A percentile compares a stretch with the other conserved stretches of the same genome.
These are phyloP conservation scores for Isabelozyma gotoi DNA, from an alignment of 805 yeast species.

Conservation along the genomic window DNA sequence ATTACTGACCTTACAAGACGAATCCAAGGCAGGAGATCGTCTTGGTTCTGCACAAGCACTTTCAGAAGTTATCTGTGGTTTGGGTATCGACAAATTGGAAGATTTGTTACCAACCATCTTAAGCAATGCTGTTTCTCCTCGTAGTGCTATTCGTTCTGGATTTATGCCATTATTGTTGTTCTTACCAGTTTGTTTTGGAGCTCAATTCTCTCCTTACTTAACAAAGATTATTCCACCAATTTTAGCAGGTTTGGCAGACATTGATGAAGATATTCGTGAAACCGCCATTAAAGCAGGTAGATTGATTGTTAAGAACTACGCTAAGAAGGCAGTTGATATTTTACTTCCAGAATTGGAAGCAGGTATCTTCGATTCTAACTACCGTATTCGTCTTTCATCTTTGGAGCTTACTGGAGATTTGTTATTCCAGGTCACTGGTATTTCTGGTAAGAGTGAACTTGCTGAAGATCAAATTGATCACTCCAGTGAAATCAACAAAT, in stretches of 20 bases:
- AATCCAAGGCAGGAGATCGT: slow-evolving; percentile 80
- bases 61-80: slow-evolving; percentile 89
- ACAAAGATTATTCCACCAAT: slow-evolving; percentile 87
- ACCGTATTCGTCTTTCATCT: slow-evolving; percentile 88
- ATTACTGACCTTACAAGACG: slow-evolving; percentile 73
- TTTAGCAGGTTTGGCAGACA: slow-evolving; percentile 86
- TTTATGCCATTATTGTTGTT: slow-evolving; percentile 86
- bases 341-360: slow-evolving; percentile 89
- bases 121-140: slow-evolving; percentile 64
- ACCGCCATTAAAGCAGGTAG: slow-evolving; percentile 91
- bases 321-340: slow-evolving; percentile 88
- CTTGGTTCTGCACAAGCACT: slow-evolving; percentile 97
- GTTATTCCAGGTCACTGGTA: slow-evolving; percentile 90
- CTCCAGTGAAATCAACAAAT: slow-evolving; percentile 53
- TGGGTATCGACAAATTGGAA: slow-evolving; percentile 84
- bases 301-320: slow-evolving; percentile 85
- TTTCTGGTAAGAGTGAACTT: slow-evolving; percentile 73
- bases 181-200: slow-evolving; percentile 92
- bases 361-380: slow-evolving; percentile 79
- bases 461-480: slow-evolving; percentile 51
- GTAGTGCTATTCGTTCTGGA: slow-evolving; percentile 81
- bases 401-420: slow-evolving; percentile 95
- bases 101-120: slow-evolving; percentile 82
- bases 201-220: slow-evolving; percentile 87
- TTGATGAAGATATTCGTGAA: slow-evolving; percentile 82